A percentile compares a stretch with the other conserved stretches of the same genome.
Conservation (phyloP, 2,329 filamentous ascomycete species). For the Colletotrichum zoysiae region DNA sequence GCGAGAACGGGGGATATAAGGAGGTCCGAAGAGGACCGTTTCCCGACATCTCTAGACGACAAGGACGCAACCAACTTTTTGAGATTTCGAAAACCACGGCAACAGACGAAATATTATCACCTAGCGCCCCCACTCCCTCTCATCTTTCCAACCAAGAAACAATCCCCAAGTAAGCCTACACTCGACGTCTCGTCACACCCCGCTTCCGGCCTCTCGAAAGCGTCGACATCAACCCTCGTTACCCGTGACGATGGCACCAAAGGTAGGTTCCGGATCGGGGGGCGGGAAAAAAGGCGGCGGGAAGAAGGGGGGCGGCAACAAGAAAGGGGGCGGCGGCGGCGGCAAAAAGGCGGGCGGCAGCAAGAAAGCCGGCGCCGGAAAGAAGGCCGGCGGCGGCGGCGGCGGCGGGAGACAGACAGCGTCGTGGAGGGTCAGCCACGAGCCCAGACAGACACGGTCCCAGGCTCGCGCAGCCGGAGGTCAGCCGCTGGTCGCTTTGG, state of each 20-base stretch:
- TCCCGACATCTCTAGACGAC: no score
- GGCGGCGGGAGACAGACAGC: neutral
- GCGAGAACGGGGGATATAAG: neutral
- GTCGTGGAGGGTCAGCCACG: neutral
- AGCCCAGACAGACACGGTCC: constrained; percentile 1
- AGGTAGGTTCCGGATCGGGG: neutral
- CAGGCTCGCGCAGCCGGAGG: neutral
- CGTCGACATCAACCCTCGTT: neutral
- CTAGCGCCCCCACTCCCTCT: neutral
- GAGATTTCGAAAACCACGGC: neutral
- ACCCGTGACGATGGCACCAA: neutral
- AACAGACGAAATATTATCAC: neutral
- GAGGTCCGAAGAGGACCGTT: no score
- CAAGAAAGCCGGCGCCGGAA: neutral
- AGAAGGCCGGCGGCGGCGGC: neutral
- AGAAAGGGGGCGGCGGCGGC: neutral
- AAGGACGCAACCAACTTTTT: neutral
- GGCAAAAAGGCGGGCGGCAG: neutral
- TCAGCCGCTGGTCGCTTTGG: neutral
- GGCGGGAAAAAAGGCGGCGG: neutral
- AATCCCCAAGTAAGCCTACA: no score
- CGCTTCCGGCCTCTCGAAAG: no score
- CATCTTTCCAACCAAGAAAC: no score
- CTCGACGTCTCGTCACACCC: neutral
- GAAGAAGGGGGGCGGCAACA: neutral